Conservation (phyloP, 345 rosid species). For the Rhizophora apiculata region DNA sequence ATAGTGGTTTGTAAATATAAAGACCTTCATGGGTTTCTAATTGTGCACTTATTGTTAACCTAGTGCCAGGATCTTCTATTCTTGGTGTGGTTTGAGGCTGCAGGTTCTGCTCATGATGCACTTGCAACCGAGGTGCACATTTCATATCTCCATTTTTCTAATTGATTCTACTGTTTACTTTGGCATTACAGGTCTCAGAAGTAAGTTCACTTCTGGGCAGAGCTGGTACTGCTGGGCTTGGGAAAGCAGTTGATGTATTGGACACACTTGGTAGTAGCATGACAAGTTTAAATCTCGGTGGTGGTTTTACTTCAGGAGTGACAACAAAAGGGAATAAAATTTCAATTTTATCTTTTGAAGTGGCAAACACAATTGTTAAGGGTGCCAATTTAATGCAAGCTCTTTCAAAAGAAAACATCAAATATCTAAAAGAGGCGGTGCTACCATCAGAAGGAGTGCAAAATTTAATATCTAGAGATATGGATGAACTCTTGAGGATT, state of each 20-base stretch:
- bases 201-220: constrained; percentile 76
- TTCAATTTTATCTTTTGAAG: constrained; percentile 85
- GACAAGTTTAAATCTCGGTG: constrained; percentile 61
- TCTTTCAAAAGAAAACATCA: constrained; percentile 63
- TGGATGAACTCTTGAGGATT: constrained; percentile 66
- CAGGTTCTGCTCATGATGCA: constrained; percentile 2
- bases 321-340: constrained; percentile 75
- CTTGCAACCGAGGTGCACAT: background rate
- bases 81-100: background rate
- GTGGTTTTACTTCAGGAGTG: constrained; percentile 84
- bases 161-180: constrained; percentile 11
- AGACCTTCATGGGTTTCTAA: too few species aligned
- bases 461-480: constrained; percentile 73
- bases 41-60: background rate
- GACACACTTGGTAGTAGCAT: constrained; percentile 95
- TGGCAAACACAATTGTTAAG: constrained; percentile 91
- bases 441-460: constrained; percentile 89
- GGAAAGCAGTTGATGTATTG: constrained; percentile 87
- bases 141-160: background rate
- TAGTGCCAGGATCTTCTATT: background rate
- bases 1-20: background rate
- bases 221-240: constrained; percentile 85
- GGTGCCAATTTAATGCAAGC: constrained; percentile 92
- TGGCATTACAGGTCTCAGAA: constrained; percentile 71
- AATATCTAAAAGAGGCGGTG: constrained; percentile 76